These are phyloP conservation scores for Lodderomyces pseudojiufengensis DNA, from an alignment of 1,139 yeast species.

Conservation along the genomic window DNA sequence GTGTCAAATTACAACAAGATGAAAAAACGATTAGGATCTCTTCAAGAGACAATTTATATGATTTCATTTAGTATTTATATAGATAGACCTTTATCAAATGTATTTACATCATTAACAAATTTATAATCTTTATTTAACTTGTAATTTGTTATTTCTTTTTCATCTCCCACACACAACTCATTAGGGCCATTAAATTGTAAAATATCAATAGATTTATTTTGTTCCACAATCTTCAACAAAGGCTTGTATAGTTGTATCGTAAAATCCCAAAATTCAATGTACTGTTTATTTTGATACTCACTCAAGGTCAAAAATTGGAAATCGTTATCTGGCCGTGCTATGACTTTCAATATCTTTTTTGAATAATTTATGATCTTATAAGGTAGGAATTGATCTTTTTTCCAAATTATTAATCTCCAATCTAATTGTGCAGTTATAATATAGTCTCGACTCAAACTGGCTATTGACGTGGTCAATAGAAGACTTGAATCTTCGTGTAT, in stretches of 20 bases:
- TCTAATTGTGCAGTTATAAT: conserved; percentile 27
- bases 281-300: conserved; percentile 23
- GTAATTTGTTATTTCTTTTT: conserved; percentile 3
- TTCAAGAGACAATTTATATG: conserved; percentile 48
- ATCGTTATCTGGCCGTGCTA: conserved; percentile 38
- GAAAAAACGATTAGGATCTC: conserved; percentile 51
- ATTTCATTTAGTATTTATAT: conserved; percentile 23
- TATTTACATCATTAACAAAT: not conserved
- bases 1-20: conserved; percentile 57
- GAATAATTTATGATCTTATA: conserved; percentile 17
- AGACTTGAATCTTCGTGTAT: conserved; percentile 6
- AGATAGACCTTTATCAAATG: conserved; percentile 12
- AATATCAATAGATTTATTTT: conserved; percentile 3
- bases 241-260: conserved; percentile 37
- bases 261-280: conserved; percentile 57
- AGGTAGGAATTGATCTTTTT: conserved; percentile 3
- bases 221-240: conserved; percentile 15
- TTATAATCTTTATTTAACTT: conserved; percentile 1
- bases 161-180: conserved; percentile 12
- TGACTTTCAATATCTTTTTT: conserved; percentile 39
- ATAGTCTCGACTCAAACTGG: conserved; percentile 2
- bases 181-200: conserved; percentile 22
- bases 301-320: conserved; percentile 51
- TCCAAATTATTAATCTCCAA: conserved; percentile 31
- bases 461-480: conserved; percentile 1